phyloP scores from a whole-genome alignment of 441 rosid genomes.

The Populus hybrid region DNA sequence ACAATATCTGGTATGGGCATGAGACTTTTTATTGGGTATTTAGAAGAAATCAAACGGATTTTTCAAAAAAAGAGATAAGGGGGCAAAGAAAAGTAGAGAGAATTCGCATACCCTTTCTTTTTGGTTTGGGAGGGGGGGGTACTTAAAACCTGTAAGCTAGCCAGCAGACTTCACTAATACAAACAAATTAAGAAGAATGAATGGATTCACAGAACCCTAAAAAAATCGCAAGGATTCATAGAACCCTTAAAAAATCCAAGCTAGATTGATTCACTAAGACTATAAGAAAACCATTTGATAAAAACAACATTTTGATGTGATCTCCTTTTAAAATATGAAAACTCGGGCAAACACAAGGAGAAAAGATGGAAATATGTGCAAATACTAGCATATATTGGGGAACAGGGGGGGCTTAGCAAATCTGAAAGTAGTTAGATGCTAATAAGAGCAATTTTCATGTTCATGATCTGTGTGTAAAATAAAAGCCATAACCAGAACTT shows the following conservation, averaged over 20 bases:
- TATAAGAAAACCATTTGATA: background rate
- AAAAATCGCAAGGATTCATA: background rate
- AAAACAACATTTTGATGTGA: background rate
- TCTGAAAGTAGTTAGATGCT: background rate
- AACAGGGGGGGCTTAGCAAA: background rate
- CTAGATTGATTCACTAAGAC: background rate
- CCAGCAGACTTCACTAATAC: background rate
- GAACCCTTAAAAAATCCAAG: background rate
- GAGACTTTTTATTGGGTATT: background rate
- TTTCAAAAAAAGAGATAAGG: background rate
- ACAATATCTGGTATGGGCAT: background rate
- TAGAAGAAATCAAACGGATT: background rate
- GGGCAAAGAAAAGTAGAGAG: background rate
- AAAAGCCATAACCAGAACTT: background rate
- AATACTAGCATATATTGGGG: background rate
- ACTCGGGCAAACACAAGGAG: background rate
- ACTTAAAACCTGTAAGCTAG: background rate
- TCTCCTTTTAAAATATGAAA: background rate
- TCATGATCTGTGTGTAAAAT: background rate
- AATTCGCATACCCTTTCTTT: background rate
- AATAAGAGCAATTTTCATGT: background rate
- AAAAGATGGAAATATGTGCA: background rate
- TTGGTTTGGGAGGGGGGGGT: too few relatives aligned
- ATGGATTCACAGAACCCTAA: background rate
- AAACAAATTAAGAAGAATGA: background rate